Conservation (phyloP, 2,329 filamentous ascomycete genomes). For the Exophiala lecanii-corni region DNA sequence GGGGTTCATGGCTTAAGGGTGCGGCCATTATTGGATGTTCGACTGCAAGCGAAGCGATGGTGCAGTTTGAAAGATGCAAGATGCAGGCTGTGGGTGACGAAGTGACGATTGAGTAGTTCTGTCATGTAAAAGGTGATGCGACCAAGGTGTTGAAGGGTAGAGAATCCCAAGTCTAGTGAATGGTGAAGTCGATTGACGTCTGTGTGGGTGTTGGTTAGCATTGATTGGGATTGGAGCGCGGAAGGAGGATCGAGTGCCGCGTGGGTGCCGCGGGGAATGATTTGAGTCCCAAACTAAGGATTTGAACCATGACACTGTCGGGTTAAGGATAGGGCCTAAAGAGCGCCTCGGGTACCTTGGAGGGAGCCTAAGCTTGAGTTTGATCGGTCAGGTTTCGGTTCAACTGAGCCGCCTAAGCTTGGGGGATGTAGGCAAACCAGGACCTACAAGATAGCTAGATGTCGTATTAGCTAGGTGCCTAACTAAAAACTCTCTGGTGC, state of each 20-base stretch:
- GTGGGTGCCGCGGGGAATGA: background rate
- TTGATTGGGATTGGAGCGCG: background rate
- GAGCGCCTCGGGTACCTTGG: too few relatives aligned
- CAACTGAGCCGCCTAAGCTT: too few relatives aligned
- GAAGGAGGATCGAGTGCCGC: background rate
- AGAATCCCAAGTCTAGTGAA: too few relatives aligned
- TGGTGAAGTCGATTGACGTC: too few relatives aligned
- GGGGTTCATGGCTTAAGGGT: constrained; percentile 11
- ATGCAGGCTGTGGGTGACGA: constrained; percentile 5
- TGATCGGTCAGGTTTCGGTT: too few relatives aligned
- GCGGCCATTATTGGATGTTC: constrained; percentile 13
- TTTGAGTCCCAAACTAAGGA: background rate
- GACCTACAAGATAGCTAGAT: too few relatives aligned
- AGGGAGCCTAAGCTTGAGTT: too few relatives aligned
- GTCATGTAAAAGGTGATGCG: background rate
- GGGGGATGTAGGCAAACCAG: too few relatives aligned
- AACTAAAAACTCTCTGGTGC: too few relatives aligned
- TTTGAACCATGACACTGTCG: too few relatives aligned
- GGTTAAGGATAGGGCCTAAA: too few relatives aligned
- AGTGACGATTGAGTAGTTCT: background rate
- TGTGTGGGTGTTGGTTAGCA: background rate
- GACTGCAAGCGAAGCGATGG: constrained; percentile 6
- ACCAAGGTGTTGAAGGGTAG: background rate
- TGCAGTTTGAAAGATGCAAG: constrained; percentile 6
- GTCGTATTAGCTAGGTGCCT: too few relatives aligned